These are phyloP conservation scores for Candolleomyces efflorescens DNA, from an alignment of 768 basidiomycete species.

Conservation along the genomic window DNA sequence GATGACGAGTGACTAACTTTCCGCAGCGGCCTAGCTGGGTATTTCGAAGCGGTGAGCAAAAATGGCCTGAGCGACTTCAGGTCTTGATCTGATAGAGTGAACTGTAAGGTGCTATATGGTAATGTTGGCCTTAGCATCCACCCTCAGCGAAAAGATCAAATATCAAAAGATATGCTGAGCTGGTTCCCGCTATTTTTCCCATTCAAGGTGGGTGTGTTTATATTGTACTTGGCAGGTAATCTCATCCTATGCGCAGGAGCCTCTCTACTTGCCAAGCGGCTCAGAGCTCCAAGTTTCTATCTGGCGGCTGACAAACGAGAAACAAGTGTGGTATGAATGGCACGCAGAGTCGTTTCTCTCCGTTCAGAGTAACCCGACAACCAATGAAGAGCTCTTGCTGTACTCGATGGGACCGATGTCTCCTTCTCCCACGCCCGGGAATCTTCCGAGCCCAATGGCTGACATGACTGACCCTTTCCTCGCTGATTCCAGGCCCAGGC, in stretches of 20 bases:
- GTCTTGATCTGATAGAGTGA: constrained; percentile 1
- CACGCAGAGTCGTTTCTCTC: constrained; percentile 90
- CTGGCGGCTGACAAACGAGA: constrained; percentile 88
- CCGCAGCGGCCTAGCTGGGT: constrained; percentile 83
- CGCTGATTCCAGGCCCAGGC: constrained; percentile 5
- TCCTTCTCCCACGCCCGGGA: constrained; percentile 20
- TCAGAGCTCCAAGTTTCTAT: constrained; percentile 91
- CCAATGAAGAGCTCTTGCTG: constrained; percentile 26
- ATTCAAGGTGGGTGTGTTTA: constrained; percentile 56
- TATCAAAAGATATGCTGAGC: constrained; percentile 96
- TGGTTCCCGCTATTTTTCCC: constrained; percentile 99
- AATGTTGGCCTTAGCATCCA: constrained; percentile 91
- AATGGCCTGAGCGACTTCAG: not conserved
- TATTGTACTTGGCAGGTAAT: constrained; percentile 2
- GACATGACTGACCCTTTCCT: constrained; percentile 44
- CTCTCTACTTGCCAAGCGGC: constrained; percentile 88
- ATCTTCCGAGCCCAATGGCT: constrained; percentile 57
- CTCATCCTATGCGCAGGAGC: constrained; percentile 52
- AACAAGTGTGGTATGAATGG: constrained; percentile 99
- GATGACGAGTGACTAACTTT: not conserved
- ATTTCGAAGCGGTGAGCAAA: constrained; percentile 79
- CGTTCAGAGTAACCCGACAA: constrained; percentile 34
- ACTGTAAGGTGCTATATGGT: constrained; percentile 66
- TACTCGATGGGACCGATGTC: constrained; percentile 13
- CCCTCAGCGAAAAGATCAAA: constrained; percentile 77